Evolutionary conservation across 208 protist genomes (phyloP).

Genomic region (Tritrichomonas musculus): DNA sequence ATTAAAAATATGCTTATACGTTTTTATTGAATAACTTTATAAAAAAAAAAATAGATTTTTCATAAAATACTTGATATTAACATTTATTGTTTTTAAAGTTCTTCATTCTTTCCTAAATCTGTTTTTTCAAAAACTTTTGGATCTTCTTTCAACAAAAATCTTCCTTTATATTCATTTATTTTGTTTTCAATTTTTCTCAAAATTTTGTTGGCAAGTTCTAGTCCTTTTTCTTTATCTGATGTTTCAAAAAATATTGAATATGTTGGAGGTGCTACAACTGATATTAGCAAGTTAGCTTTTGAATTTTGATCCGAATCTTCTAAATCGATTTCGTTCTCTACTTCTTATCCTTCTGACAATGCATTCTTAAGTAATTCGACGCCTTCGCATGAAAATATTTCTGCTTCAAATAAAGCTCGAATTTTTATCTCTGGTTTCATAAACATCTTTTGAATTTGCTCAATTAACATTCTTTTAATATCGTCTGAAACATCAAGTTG

Average conservation of each 20-base stretch:
- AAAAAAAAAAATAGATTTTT: no score
- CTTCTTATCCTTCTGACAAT: not conserved
- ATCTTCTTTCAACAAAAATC: not conserved
- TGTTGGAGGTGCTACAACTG: not conserved
- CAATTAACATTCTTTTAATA: not conserved
- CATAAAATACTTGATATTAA: no score
- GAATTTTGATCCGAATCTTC: no score
- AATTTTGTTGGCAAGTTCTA: not conserved
- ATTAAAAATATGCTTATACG: no score
- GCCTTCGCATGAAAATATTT: not conserved
- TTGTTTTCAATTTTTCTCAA: not conserved
- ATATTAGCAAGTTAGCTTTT: not conserved
- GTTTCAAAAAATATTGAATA: not conserved
- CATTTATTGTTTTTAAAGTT: no score
- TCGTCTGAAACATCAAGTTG: not conserved
- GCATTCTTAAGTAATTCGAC: not conserved
- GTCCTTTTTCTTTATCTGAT: not conserved
- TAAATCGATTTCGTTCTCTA: no score
- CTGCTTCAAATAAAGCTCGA: not conserved
- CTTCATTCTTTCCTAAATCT: no score
- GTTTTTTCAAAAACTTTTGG: no score
- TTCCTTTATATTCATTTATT: not conserved
- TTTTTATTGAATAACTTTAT: no score
- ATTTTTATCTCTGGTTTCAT: not conserved
- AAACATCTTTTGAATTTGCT: not conserved